These are phyloP conservation scores for Lycium ferocissimum DNA, from an alignment of 257 asterid genomes.

Conservation along the genomic window DNA sequence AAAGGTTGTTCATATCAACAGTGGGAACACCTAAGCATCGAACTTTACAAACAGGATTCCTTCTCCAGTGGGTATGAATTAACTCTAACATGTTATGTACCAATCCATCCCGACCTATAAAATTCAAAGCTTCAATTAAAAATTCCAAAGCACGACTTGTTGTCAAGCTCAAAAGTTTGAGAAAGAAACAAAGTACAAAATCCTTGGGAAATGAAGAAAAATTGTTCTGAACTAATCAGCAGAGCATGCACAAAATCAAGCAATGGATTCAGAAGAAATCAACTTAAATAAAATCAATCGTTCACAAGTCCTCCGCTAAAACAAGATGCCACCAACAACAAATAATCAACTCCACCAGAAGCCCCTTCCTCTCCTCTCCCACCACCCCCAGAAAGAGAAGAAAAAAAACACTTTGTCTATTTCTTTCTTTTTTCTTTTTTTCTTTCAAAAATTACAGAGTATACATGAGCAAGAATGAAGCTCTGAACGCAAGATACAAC, in stretches of 20 bases:
- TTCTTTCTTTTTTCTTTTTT: neutral
- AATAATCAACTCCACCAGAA: neutral
- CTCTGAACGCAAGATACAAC: neutral
- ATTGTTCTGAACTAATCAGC: neutral
- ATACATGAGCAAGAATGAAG: slow-evolving; percentile 16
- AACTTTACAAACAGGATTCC: slow-evolving; percentile 90
- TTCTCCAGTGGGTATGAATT: slow-evolving; percentile 96
- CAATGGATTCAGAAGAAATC: neutral
- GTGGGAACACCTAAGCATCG: slow-evolving; percentile 99
- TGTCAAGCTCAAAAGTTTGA: slow-evolving; percentile 1
- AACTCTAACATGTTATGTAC: slow-evolving; percentile 99
- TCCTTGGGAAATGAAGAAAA: neutral
- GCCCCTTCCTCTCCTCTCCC: neutral
- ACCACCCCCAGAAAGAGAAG: neutral
- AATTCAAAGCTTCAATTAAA: slow-evolving; percentile 35
- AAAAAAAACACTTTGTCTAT: neutral
- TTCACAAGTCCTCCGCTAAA: neutral
- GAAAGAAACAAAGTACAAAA: neutral
- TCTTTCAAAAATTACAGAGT: neutral
- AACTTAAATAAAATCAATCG: neutral
- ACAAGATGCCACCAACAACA: neutral
- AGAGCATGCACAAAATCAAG: neutral
- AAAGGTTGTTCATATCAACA: slow-evolving; percentile 86
- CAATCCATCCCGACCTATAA: slow-evolving; percentile 94
- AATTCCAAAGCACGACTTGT: neutral